A percentile compares a stretch with the other conserved stretches of the same genome.
These are phyloP conservation scores for Backusella luteola DNA, from an alignment of 192 early-diverging fungal species.

Conservation along the genomic window DNA sequence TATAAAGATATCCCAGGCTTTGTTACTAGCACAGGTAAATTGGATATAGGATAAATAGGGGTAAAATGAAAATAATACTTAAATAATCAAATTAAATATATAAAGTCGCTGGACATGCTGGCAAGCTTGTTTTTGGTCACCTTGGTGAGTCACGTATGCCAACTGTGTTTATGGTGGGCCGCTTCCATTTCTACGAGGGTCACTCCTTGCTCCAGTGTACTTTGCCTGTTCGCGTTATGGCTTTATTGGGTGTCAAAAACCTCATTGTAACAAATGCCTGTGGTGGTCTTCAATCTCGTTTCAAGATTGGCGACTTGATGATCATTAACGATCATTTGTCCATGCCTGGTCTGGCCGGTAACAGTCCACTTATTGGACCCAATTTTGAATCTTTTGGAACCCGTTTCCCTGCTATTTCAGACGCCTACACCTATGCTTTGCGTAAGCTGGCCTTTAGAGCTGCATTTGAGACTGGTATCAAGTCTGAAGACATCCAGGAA, in stretches of 20 bases:
- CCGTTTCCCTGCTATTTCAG: conserved; percentile 82
- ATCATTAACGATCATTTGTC: conserved; percentile 80
- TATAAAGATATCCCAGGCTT: conserved; percentile 88
- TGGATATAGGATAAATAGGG: neutral
- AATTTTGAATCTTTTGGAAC: conserved; percentile 83
- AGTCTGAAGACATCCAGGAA: conserved; percentile 61
- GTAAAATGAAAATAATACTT: neutral
- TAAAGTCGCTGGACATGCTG: conserved; percentile 67
- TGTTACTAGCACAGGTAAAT: conserved; percentile 67
- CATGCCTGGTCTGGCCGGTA: conserved; percentile 69
- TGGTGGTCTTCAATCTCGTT: conserved; percentile 72
- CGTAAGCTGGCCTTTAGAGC: conserved; percentile 71
- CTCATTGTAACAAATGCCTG: conserved; percentile 86
- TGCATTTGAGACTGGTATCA: conserved; percentile 46
- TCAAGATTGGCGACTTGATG: conserved; percentile 85
- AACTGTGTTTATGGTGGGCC: conserved; percentile 84
- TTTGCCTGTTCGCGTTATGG: conserved; percentile 85
- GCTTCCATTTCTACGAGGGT: conserved; percentile 91
- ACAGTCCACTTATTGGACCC: conserved; percentile 81
- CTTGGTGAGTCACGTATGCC: conserved; percentile 60
- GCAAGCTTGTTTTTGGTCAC: conserved; percentile 84
- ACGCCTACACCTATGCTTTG: conserved; percentile 80
- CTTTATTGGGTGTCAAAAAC: conserved; percentile 73
- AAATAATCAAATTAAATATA: neutral
- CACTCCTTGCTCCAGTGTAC: conserved; percentile 76